Evolutionary conservation across 2,329 filamentous ascomycete species (phyloP).

Genomic region (Parastagonospora nodorum): DNA sequence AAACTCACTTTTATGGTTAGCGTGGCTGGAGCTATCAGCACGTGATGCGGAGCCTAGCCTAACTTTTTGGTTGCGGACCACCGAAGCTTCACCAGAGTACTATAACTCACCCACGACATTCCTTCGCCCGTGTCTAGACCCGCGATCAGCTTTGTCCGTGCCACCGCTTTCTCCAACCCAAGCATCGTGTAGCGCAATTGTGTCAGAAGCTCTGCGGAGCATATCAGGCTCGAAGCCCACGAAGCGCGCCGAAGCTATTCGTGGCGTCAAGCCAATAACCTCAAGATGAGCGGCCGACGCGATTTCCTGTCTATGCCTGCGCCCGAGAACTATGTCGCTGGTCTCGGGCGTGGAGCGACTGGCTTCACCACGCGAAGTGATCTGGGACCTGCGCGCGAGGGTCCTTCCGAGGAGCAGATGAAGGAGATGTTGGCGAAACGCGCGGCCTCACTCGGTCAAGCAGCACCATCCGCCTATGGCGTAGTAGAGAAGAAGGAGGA

Average conservation of each 20-base stretch:
- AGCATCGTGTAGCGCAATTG: not conserved
- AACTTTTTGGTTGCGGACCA: slow-evolving; percentile 18
- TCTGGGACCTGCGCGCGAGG: slow-evolving; percentile 91
- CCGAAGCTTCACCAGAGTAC: not conserved
- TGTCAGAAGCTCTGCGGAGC: not conserved
- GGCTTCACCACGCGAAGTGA: slow-evolving; percentile 98
- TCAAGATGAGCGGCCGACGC: slow-evolving; percentile 67
- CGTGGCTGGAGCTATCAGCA: slow-evolving; percentile 8
- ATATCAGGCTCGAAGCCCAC: not conserved
- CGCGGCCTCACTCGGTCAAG: slow-evolving; percentile 77
- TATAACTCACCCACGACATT: not conserved
- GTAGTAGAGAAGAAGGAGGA: slow-evolving; percentile 71
- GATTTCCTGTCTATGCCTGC: slow-evolving; percentile 86
- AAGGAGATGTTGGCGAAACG: slow-evolving; percentile 96
- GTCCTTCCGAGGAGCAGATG: slow-evolving; percentile 96
- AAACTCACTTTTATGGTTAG: slow-evolving; percentile 28
- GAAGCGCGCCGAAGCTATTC: not conserved
- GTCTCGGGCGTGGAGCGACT: slow-evolving; percentile 95
- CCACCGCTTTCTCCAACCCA: not conserved
- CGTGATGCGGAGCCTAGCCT: slow-evolving; percentile 25
- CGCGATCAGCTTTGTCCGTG: no score
- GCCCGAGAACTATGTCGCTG: slow-evolving; percentile 74
- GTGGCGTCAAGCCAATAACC: not conserved
- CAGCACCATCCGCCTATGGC: slow-evolving; percentile 75
- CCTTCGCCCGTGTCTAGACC: no score